Conservation (phyloP, 345 rosid species). For the Toxicodendron radicans region DNA sequence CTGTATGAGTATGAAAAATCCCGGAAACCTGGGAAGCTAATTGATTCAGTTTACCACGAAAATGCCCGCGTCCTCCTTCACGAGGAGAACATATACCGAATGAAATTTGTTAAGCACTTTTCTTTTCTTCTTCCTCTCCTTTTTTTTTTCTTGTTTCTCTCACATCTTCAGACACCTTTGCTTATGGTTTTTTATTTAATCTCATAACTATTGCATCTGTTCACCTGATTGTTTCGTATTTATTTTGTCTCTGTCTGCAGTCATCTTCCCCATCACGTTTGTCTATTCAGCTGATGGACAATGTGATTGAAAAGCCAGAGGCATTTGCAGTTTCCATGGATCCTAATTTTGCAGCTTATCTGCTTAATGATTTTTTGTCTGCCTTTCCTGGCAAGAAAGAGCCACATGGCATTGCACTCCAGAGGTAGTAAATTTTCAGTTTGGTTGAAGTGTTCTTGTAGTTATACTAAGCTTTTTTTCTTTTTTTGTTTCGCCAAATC, state of each 20-base stretch:
- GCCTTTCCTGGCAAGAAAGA: constrained; percentile 64
- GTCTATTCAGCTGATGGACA: constrained; percentile 90
- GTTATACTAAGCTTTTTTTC: not conserved
- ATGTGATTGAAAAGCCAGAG: constrained; percentile 71
- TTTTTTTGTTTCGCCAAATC: not conserved
- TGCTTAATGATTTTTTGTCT: constrained; percentile 73
- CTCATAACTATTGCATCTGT: not conserved
- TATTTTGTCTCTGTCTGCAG: constrained; percentile 41
- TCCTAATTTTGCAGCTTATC: constrained; percentile 70
- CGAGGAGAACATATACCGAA: constrained; percentile 82
- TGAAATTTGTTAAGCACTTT: constrained; percentile 69
- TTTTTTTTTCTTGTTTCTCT: not conserved
- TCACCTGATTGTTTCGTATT: not conserved
- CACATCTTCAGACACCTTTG: no score
- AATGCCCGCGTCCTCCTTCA: constrained; percentile 84
- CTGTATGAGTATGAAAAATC: constrained; percentile 77
- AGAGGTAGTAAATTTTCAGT: constrained; percentile 46
- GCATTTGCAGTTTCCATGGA: constrained; percentile 85
- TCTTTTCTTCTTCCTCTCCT: not conserved
- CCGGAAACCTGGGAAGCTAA: constrained; percentile 54
- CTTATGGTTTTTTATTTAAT: not conserved
- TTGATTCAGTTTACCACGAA: constrained; percentile 75
- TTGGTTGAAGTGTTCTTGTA: not conserved
- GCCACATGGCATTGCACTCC: constrained; percentile 55
- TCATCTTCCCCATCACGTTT: constrained; percentile 52